Evolutionary conservation across 1,139 yeast genomes (phyloP).

Genomic region (Magnusiomyces starmeri): DNA sequence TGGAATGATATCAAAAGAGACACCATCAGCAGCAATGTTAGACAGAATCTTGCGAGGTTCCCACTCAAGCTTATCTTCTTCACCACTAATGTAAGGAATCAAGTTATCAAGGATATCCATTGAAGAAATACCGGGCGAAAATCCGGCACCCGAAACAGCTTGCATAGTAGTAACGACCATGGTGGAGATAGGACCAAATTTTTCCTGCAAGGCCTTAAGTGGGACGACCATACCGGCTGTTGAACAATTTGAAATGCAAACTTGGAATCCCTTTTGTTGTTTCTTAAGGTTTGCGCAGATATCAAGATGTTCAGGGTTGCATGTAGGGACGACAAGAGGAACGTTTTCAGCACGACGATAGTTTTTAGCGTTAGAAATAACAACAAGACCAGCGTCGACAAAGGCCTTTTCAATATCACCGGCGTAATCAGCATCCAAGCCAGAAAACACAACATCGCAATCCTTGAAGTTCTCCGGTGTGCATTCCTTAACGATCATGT

Average conservation of each 20-base stretch:
- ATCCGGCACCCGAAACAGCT: conserved; percentile 98
- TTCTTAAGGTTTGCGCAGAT: conserved; percentile 56
- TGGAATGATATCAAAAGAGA: conserved; percentile 52
- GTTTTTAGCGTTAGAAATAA: conserved; percentile 92
- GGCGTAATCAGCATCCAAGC: conserved; percentile 88
- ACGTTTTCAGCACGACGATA: conserved; percentile 83
- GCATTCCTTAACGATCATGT: conserved; percentile 69
- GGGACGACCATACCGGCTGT: conserved; percentile 98
- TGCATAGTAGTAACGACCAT: conserved; percentile 89
- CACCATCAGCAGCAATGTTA: conserved; percentile 39
- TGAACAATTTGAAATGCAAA: conserved; percentile 96
- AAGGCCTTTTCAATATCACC: conserved; percentile 84
- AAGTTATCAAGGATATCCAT: conserved; percentile 91
- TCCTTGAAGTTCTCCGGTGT: conserved; percentile 66
- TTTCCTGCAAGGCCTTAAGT: conserved; percentile 79
- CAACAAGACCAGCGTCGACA: conserved; percentile 70
- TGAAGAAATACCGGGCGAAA: conserved; percentile 95
- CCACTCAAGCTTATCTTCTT: conserved; percentile 98
- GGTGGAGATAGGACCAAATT: conserved; percentile 81
- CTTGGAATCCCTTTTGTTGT: conserved; percentile 65
- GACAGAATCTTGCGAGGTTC: conserved; percentile 95
- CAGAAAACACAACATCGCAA: conserved; percentile 93
- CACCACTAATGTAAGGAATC: conserved; percentile 92
- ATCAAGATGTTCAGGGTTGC: conserved; percentile 86
- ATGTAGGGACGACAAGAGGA: conserved; percentile 92